Conservation (phyloP, 192 early-diverging fungal species). For the Powellomyces hirtus region DNA sequence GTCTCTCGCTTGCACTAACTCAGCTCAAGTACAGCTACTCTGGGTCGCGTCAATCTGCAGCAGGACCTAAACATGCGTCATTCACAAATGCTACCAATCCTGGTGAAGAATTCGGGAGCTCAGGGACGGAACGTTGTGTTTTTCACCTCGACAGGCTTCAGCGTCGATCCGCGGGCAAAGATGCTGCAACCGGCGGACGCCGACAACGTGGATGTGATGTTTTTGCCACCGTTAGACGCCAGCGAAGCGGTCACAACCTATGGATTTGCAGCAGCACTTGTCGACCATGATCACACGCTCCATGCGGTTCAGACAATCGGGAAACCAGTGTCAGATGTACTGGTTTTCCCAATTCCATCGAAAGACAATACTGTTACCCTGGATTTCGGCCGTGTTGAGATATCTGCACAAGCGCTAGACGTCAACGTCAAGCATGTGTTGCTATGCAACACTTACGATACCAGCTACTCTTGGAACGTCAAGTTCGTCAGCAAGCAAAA, state of each 20-base stretch:
- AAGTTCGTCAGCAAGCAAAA: constrained; percentile 47
- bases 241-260: constrained; percentile 36
- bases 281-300: constrained; percentile 43
- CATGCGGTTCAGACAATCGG: constrained; percentile 44
- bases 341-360: constrained; percentile 42
- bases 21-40: not conserved
- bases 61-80: constrained; percentile 21
- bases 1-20: no score
- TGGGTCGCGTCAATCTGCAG: not conserved
- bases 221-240: constrained; percentile 43
- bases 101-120: constrained; percentile 34
- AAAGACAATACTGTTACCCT: constrained; percentile 42
- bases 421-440: constrained; percentile 43
- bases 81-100: constrained; percentile 33
- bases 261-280: constrained; percentile 49
- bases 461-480: constrained; percentile 49
- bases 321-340: constrained; percentile 40
- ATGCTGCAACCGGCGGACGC: constrained; percentile 35
- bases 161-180: constrained; percentile 46
- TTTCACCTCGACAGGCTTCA: constrained; percentile 48
- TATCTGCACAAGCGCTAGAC: constrained; percentile 31
- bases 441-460: constrained; percentile 46
- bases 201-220: constrained; percentile 49
- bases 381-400: constrained; percentile 56
- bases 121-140: constrained; percentile 31